phyloP scores from a whole-genome alignment of 192 early-diverging fungal genomes.

The Coemansia sp. region DNA sequence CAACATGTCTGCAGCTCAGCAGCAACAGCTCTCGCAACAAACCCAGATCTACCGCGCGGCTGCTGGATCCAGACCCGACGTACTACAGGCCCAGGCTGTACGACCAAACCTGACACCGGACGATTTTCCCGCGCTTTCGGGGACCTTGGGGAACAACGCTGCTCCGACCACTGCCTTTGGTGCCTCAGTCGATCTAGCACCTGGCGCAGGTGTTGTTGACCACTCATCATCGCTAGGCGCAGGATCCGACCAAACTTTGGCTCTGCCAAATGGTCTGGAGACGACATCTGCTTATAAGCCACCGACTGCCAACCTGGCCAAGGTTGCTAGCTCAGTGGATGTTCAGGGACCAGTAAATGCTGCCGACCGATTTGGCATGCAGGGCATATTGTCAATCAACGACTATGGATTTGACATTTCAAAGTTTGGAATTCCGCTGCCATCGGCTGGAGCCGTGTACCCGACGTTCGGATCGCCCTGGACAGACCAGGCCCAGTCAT shows the following conservation, averaged over 20 bases:
- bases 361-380: conserved; percentile 74
- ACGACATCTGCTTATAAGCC: conserved; percentile 40
- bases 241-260: conserved; percentile 13
- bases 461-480: conserved; percentile 91
- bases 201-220: conserved; percentile 18
- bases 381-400: conserved; percentile 86
- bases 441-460: conserved; percentile 77
- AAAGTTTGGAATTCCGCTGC: conserved; percentile 77
- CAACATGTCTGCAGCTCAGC: conserved; percentile 21
- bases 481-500: conserved; percentile 70
- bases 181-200: conserved; percentile 19
- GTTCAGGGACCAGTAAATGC: conserved; percentile 28
- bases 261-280: conserved; percentile 30
- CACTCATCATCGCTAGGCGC: conserved; percentile 18
- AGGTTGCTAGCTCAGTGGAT: conserved; percentile 16
- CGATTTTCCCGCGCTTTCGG: conserved; percentile 49
- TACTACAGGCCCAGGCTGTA: conserved; percentile 10
- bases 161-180: conserved; percentile 4
- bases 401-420: conserved; percentile 92
- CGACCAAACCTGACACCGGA: conserved; percentile 38
- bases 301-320: conserved; percentile 30
- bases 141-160: conserved; percentile 5
- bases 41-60: conserved; percentile 45
- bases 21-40: conserved; percentile 23
- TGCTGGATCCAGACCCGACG: conserved; percentile 28